phyloP scores from a whole-genome alignment of 2,329 filamentous ascomycete species.

The Penicillium sp. region DNA sequence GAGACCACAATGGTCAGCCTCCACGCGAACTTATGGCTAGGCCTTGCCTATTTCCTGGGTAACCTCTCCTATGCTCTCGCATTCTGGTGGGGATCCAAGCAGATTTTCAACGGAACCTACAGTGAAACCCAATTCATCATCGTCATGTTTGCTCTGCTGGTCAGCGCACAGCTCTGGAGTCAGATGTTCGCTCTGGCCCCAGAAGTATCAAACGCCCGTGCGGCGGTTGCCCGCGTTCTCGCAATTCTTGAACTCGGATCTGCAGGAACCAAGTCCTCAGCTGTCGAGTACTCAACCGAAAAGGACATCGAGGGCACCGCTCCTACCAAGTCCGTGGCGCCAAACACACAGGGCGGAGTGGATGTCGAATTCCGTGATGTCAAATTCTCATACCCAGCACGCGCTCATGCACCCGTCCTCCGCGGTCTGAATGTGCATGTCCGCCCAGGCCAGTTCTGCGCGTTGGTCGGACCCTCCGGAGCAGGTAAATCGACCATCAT shows the following conservation, averaged over 20 bases:
- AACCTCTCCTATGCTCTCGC: constrained; percentile 73
- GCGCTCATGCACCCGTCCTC: constrained; percentile 61
- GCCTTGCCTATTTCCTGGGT: constrained; percentile 50
- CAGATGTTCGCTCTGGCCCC: constrained; percentile 75
- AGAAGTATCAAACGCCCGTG: constrained; percentile 68
- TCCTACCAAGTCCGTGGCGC: constrained; percentile 14
- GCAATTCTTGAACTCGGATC: constrained; percentile 39
- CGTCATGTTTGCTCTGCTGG: constrained; percentile 69
- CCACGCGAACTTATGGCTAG: constrained; percentile 50
- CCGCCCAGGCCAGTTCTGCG: constrained; percentile 42
- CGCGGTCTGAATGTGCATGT: constrained; percentile 59
- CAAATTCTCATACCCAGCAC: constrained; percentile 66
- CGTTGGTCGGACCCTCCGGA: constrained; percentile 68
- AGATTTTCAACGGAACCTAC: constrained; percentile 67
- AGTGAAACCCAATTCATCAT: constrained; percentile 72
- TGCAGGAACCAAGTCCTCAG: constrained; percentile 36
- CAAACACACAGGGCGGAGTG: constrained; percentile 31
- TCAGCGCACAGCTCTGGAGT: constrained; percentile 72
- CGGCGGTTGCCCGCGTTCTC: constrained; percentile 61
- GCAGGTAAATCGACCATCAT: constrained; percentile 70
- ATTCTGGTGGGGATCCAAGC: constrained; percentile 78
- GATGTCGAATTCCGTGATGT: constrained; percentile 61
- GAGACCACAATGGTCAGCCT: constrained; percentile 53
- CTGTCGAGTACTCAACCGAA: neutral
- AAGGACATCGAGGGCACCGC: constrained; percentile 25